These are phyloP conservation scores for Geotrichum phurueaensis DNA, from an alignment of 1,139 yeast genomes.

Conservation along the genomic window DNA sequence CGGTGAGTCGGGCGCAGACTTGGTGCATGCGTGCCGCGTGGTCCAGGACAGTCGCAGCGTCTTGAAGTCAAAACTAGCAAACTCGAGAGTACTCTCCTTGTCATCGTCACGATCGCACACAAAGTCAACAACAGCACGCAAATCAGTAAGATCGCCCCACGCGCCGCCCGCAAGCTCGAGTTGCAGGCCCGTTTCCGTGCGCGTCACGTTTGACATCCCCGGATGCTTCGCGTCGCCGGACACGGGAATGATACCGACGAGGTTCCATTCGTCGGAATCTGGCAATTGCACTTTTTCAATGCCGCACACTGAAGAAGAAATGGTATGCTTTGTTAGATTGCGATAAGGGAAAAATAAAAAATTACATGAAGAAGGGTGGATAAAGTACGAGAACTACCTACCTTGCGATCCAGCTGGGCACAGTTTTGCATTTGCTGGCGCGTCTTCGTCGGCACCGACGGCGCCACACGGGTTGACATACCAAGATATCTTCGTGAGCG, in stretches of 20 bases:
- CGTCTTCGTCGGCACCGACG: slow-evolving; percentile 29
- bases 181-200: slow-evolving; percentile 36
- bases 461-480: slow-evolving; percentile 63
- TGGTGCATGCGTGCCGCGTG: slow-evolving; percentile 42
- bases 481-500: slow-evolving; percentile 59
- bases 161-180: slow-evolving; percentile 49
- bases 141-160: slow-evolving; percentile 59
- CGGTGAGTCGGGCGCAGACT: slow-evolving; percentile 11
- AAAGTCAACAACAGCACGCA: slow-evolving; percentile 50
- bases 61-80: slow-evolving; percentile 36
- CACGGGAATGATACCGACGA: slow-evolving; percentile 54
- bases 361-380: background rate
- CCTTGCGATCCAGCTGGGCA: slow-evolving; percentile 65
- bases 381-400: slow-evolving; percentile 4
- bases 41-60: slow-evolving; percentile 33
- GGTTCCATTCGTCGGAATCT: slow-evolving; percentile 38
- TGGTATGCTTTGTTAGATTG: slow-evolving; percentile 27
- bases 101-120: slow-evolving; percentile 44
- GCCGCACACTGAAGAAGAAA: slow-evolving; percentile 37
- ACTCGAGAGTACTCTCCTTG: slow-evolving; percentile 29
- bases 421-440: slow-evolving; percentile 33
- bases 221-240: slow-evolving; percentile 30
- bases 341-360: background rate
- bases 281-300: slow-evolving; percentile 40
- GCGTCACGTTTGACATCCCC: slow-evolving; percentile 16